These are phyloP conservation scores for Lentithecium fluviatile DNA, from an alignment of 495 filamentous ascomycete species.

Conservation along the genomic window DNA sequence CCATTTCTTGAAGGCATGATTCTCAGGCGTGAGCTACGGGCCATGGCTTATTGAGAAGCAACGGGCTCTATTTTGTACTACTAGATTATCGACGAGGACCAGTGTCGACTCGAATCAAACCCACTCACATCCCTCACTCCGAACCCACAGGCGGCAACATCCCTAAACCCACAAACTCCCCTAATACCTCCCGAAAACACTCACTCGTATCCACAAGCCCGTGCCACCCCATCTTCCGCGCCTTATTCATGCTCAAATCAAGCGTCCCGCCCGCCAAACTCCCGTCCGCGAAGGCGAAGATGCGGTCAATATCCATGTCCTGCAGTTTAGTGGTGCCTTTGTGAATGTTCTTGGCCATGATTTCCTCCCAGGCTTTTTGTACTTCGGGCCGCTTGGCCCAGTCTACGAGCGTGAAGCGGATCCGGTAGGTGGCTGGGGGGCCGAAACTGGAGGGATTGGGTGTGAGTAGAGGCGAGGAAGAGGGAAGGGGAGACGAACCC, in stretches of 20 bases:
- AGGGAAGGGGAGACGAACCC: conserved; percentile 21
- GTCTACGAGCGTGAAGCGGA: conserved; percentile 45
- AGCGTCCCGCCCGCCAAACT: conserved; percentile 26
- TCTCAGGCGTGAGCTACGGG: too few species aligned
- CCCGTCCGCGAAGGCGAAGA: conserved; percentile 43
- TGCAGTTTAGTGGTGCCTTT: conserved; percentile 15
- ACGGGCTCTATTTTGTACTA: too few species aligned
- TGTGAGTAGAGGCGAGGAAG: neutral
- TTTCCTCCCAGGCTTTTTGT: conserved; percentile 46
- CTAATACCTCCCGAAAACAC: conserved; percentile 40
- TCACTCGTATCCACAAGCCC: conserved; percentile 47
- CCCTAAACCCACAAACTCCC: conserved; percentile 40
- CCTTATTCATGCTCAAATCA: conserved; percentile 43
- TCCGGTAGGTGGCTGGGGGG: conserved; percentile 39
- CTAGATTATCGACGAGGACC: too few species aligned
- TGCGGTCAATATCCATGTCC: conserved; percentile 41
- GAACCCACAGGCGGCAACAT: conserved; percentile 38
- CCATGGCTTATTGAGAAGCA: too few species aligned
- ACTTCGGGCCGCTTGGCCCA: conserved; percentile 52
- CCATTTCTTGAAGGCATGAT: too few species aligned
- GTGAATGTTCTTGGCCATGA: conserved; percentile 34
- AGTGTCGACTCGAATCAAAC: too few species aligned
- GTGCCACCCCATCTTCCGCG: conserved; percentile 45
- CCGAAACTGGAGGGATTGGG: conserved; percentile 39
- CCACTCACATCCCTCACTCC: too few species aligned